Evolutionary conservation across 345 rosid genomes (phyloP).

Genomic region (Linum trigynum): DNA sequence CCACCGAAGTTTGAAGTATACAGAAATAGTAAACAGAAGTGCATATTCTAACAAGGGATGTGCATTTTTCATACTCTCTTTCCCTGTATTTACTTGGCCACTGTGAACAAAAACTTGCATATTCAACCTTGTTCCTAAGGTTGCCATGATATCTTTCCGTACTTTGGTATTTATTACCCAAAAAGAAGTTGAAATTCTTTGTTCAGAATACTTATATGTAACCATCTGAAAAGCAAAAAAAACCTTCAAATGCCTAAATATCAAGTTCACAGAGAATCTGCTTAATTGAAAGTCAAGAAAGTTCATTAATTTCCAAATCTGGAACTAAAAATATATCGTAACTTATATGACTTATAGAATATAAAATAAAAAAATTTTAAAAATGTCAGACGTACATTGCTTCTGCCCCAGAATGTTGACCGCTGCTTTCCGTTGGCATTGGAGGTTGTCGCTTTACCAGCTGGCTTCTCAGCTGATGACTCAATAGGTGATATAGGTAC

Average conservation of each 20-base stretch:
- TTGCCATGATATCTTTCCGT: background rate
- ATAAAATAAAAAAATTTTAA: slow-evolving; percentile 6
- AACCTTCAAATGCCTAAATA: background rate
- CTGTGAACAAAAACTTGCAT: background rate
- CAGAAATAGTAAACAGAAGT: background rate
- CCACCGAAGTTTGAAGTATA: background rate
- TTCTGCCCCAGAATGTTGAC: slow-evolving; percentile 88
- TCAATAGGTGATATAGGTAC: slow-evolving; percentile 48
- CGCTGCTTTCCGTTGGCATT: slow-evolving; percentile 43
- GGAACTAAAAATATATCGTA: background rate
- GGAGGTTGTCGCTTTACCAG: slow-evolving; percentile 52
- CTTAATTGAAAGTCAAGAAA: background rate
- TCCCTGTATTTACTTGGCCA: background rate
- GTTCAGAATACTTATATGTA: no score
- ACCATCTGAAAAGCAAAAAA: no score
- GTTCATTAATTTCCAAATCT: background rate
- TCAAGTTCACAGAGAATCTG: background rate
- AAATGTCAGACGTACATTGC: slow-evolving; percentile 47
- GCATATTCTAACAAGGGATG: background rate
- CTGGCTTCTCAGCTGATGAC: slow-evolving; percentile 49
- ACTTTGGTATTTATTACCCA: background rate
- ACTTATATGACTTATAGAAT: background rate
- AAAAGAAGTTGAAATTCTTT: background rate
- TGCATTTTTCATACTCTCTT: background rate
- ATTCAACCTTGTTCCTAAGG: background rate